A percentile compares a stretch with the other conserved stretches of the same genome.
Evolutionary conservation across 805 yeast species (phyloP).

Genomic region (Metschnikowia chrysomelidarum): DNA sequence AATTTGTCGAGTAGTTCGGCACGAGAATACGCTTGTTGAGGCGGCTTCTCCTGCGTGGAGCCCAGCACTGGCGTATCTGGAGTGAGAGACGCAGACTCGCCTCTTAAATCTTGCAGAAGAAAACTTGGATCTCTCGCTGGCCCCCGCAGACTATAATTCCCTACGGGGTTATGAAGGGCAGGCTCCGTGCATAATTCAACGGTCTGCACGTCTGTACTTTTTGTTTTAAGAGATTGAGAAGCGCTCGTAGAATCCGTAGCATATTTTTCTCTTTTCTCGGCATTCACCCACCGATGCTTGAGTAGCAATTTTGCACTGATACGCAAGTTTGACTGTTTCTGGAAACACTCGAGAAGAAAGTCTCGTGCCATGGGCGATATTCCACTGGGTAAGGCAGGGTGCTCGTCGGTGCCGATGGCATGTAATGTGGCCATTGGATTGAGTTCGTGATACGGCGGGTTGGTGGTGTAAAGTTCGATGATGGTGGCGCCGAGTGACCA

Average conservation of each 20-base stretch:
- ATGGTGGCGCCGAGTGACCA: slow-evolving; percentile 97
- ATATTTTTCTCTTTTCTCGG: too few relatives aligned
- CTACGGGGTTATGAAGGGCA: too few relatives aligned
- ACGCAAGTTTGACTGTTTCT: slow-evolving; percentile 62
- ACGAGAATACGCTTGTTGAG: slow-evolving; percentile 17
- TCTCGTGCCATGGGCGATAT: slow-evolving; percentile 47
- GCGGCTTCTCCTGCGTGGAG: slow-evolving; percentile 1
- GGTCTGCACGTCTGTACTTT: too few relatives aligned
- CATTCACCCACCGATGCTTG: slow-evolving; percentile 59
- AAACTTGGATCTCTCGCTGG: slow-evolving; percentile 1
- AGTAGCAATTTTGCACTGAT: slow-evolving; percentile 53
- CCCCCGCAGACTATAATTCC: too few relatives aligned
- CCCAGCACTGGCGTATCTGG: slow-evolving; percentile 10
- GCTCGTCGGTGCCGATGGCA: slow-evolving; percentile 75
- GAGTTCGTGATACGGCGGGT: slow-evolving; percentile 81
- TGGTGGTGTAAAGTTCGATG: slow-evolving; percentile 78
- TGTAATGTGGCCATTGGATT: slow-evolving; percentile 79
- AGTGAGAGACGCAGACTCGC: slow-evolving; percentile 8
- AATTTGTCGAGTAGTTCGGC: slow-evolving; percentile 31
- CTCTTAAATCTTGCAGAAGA: not conserved
- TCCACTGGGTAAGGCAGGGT: slow-evolving; percentile 63
- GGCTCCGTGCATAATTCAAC: too few relatives aligned
- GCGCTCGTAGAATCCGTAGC: too few relatives aligned
- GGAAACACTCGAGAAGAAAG: slow-evolving; percentile 66
- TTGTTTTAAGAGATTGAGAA: too few relatives aligned